Conservation (phyloP, 2,329 filamentous ascomycete genomes). For the Colletotrichum lini region DNA sequence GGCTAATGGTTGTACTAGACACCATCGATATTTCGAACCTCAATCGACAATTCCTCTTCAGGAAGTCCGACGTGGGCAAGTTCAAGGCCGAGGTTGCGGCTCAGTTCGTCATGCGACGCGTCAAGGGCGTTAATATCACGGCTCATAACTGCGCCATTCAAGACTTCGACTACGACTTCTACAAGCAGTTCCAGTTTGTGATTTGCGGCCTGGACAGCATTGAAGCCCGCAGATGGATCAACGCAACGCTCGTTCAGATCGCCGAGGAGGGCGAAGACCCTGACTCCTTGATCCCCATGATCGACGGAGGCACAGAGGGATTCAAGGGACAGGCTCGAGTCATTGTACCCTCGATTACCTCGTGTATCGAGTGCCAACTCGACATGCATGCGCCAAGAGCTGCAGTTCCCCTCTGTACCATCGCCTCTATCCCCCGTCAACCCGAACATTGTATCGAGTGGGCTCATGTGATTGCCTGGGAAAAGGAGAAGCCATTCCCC, state of each 20-base stretch:
- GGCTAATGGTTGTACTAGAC: constrained; percentile 65
- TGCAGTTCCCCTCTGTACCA: constrained; percentile 96
- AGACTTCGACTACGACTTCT: constrained; percentile 96
- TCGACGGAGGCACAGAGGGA: constrained; percentile 97
- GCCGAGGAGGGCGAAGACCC: constrained; percentile 82
- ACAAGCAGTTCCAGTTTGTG: constrained; percentile 95
- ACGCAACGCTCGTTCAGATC: constrained; percentile 91
- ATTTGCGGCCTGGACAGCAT: constrained; percentile 97
- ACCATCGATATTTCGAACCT: constrained; percentile 99
- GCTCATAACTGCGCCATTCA: constrained; percentile 96
- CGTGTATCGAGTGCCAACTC: constrained; percentile 97
- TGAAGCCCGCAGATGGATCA: constrained; percentile 98
- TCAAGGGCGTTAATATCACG: constrained; percentile 92
- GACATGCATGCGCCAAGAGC: constrained; percentile 98
- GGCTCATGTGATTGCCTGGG: constrained; percentile 99
- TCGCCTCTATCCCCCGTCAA: constrained; percentile 95
- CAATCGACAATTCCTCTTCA: constrained; percentile 97
- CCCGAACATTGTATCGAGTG: constrained; percentile 99
- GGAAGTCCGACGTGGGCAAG: constrained; percentile 90
- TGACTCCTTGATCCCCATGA: constrained; percentile 91
- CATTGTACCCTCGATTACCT: constrained; percentile 91
- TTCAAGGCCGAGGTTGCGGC: constrained; percentile 95
- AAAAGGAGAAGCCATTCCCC: constrained; percentile 85
- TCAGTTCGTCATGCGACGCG: constrained; percentile 88
- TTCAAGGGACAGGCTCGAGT: constrained; percentile 98